Base-by-base conservation (phyloP, 2,329 filamentous ascomycete species). In the Cladosporium cucumerinum region DNA sequence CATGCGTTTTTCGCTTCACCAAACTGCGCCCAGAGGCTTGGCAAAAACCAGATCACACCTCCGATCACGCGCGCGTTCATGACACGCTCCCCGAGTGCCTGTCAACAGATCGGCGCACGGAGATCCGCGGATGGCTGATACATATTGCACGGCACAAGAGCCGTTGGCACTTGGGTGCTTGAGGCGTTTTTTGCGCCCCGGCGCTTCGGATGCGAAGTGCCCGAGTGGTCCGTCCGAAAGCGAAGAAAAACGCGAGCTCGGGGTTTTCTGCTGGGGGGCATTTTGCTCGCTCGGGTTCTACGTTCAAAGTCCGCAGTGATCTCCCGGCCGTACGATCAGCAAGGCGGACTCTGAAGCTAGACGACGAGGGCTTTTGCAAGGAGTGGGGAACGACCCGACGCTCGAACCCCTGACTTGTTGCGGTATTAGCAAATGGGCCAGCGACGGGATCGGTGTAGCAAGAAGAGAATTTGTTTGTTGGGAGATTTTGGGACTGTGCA, bases 401-500 rank as follows among this genome's bases (percentile, higher is more conserved):
- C 51, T 32, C 51, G 26, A 30, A 32, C 51, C 51, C 51, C 51
- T 54, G 51, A 54, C 26, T 30, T 52, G n/a, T 52, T 54, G 51
- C 51, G 28, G 51, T 54, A n/a, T 54, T 54, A 46, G 39, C 39
- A 46, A 21, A 46, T 46, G 39, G 39, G 39, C n/a, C 39, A 46
- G n/a, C n/a, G 39, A 46, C 39, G 39, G 39, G 39, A 21, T 46
- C 39, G 39, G 51, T 39, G 54, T 57, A 25, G 54, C 39, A 46
- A 46, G 30, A 57, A 57, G 54, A 57, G 54, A 57, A 36, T 57
- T 57, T 36, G 54, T 57, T 55, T 57, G 54, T 57, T 57, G 54
- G 54, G 54, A 57, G 30, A 34, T 57, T 57, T 51, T 28, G 48
- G 54, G 54, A 21, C 21, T 32, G 54, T 57, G 54, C 54, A 32